Base-by-base conservation (phyloP, 805 yeast species). In the Candida lessepsii region DNA sequence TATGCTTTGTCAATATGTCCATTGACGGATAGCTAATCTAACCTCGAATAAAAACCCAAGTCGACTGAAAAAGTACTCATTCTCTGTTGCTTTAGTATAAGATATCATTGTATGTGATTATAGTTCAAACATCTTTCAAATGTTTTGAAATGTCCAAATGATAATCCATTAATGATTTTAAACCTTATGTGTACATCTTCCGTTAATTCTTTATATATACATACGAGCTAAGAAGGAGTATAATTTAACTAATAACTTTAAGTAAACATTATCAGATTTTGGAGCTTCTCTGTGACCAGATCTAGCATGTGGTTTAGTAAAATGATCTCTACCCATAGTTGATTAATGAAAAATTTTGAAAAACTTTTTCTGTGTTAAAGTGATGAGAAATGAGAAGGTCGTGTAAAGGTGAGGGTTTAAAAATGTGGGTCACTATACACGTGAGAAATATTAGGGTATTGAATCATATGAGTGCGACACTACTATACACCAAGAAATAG, bases 181-280 rank as follows among this genome's bases (percentile, higher is more conserved):
- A 20, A 20, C 13, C 29, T 27, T 27, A n/a, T 31, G 19, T 20
- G 20, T 32, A 32, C 35, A 16, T 32, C 35, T 26, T 34, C 30
- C 17, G 19, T 17, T 25, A 26, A 9, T 31, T 18, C 11, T 4
- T 27, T 38, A 31, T 32, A 29, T 35, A 52, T 73, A 87, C 96
- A 75, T 86, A 87, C 99, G 97, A 79, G 98, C 96, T 77, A 93
- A 83, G 95, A 88, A 93, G 71, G 97, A 76, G 88, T 90, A 93
- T 65, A 93, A 81, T 85, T 91, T 91, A 74, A 91, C 98, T 76
- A 93, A 85, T 71, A 93, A 77, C 77, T 85, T 86, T 78, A 93
- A 81, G 96, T 93, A 93, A 78, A 90, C 96, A 73, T 93, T 93
- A 79, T 93, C 96, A 58, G 98, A 91, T 82, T 88, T 88, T 79